Conservation (phyloP, 352 stramenopile genomes). For the Phytopythium sindhum region DNA sequence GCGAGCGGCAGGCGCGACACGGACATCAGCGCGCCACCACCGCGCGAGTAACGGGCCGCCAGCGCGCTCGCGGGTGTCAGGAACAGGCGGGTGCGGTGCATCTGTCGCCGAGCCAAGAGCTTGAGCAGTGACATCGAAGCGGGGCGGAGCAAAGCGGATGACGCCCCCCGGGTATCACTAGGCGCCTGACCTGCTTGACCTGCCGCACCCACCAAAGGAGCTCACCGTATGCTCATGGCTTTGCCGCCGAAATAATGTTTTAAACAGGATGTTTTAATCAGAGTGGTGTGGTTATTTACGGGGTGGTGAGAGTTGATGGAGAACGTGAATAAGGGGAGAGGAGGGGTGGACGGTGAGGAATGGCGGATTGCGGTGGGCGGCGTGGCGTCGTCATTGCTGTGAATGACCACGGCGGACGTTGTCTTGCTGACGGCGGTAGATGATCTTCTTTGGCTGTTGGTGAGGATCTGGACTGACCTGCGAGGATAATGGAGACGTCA, state of each 20-base stretch:
- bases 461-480: not conserved
- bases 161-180: not conserved
- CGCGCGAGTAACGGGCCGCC: conserved; percentile 8
- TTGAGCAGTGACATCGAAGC: not conserved
- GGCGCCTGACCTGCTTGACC: not conserved
- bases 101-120: conserved; percentile 7
- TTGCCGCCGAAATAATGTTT: not conserved
- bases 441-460: not conserved
- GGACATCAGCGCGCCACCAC: conserved; percentile 10
- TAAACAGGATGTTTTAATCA: not conserved
- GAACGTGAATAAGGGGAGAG: not conserved
- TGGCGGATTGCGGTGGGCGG: not conserved
- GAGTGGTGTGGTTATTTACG: not conserved
- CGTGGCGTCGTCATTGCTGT: not conserved
- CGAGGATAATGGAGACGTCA: not conserved
- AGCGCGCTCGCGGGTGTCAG: conserved; percentile 17
- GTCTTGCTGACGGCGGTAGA: not conserved
- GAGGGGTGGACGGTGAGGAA: not conserved
- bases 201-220: not conserved
- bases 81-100: conserved; percentile 22
- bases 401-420: not conserved
- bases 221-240: not conserved
- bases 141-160: not conserved
- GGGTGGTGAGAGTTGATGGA: not conserved
- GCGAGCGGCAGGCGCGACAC: not conserved